Evolutionary conservation across 495 filamentous ascomycete species (phyloP).

Genomic region (Penicilliopsis zonata): DNA sequence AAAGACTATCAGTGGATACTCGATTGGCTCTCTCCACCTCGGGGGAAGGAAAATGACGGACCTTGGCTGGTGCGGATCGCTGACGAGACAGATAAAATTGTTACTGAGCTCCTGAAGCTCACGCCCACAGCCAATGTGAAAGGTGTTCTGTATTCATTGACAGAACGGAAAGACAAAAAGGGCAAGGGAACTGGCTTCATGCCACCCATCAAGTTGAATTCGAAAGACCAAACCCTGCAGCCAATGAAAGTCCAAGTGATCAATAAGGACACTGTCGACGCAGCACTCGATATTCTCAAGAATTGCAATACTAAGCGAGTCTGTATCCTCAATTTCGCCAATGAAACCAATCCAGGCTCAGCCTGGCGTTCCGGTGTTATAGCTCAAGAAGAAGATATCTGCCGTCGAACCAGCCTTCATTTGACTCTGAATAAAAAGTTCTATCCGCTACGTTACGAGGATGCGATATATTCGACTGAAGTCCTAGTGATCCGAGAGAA

Average conservation of each 20-base stretch:
- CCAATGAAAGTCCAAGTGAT: conserved; percentile 18
- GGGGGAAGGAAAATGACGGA: too few species aligned
- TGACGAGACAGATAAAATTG: too few species aligned
- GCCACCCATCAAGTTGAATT: too few species aligned
- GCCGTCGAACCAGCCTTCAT: conserved; percentile 47
- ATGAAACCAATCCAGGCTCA: conserved; percentile 37
- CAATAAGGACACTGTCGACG: conserved; percentile 38
- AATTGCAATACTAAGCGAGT: conserved; percentile 18
- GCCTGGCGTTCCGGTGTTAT: conserved; percentile 41
- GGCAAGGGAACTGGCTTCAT: too few species aligned
- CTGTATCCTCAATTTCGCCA: conserved; percentile 52
- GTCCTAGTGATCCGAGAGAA: conserved; percentile 43
- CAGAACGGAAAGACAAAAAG: too few species aligned
- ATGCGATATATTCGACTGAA: conserved; percentile 46
- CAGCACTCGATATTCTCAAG: conserved; percentile 26
- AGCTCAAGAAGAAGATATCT: conserved; percentile 58
- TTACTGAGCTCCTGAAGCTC: too few species aligned
- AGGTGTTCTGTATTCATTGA: too few species aligned
- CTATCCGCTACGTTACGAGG: conserved; percentile 42
- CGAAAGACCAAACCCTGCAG: background rate
- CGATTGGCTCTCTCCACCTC: too few species aligned
- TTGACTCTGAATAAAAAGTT: conserved; percentile 36
- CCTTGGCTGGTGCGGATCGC: too few species aligned
- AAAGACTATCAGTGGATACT: too few species aligned
- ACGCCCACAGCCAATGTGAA: too few species aligned